Evolutionary conservation across 352 stramenopile species (phyloP), one percentile per base, ranked within the genome.

Genomic region (Pythium biforme): DNA sequence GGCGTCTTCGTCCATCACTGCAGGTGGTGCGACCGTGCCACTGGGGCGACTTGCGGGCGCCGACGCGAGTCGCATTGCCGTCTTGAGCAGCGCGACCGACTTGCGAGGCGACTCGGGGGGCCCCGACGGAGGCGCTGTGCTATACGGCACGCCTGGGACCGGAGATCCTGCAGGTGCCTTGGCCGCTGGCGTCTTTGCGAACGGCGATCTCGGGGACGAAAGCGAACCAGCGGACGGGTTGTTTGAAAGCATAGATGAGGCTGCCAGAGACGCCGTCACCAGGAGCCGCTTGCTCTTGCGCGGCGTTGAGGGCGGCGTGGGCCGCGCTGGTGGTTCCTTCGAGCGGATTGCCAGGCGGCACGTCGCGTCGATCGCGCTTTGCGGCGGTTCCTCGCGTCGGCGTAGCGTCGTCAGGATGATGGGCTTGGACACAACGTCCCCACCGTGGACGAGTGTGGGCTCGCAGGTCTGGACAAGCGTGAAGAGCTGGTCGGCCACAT

Each of bases 71-170:
- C 43, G 55, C 26, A 65, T 29, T 7, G 50, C 59, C 9, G 41
- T 67, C 52, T 75, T 77, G 26, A 82, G 63, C 1, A 74, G 37
- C 45, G 53, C 51, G n/a, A 81, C 60, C 12, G 56, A 55, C 55
- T 81, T 86, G 4, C 77, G 55, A 8, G 78, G 80, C 2, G 76
- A 86, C 22, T 53, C 43, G 14, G 26, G 22, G 4, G 26, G 29
- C 1, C 55, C 39, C 6, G 12, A 12, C 0, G 51, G 54, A 25
- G 41, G 10, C 40, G 64, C 64, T 14, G 69, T 75, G 37, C 76
- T 81, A 43, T 67, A 86, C 11, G 72, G 69, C 3, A 86, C 64
- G 10, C 76, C 76, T 4, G 74, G 76, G 1, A 72, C 55, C 0
- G 43, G 47, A n/a, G n/a, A n/a, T n/a, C n/a, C n/a, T n/a, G n/a